A percentile compares a stretch with the other conserved stretches of the same genome.
Evolutionary conservation across 208 protist species (phyloP).

Genomic region (Naegleria lovaniensis): DNA sequence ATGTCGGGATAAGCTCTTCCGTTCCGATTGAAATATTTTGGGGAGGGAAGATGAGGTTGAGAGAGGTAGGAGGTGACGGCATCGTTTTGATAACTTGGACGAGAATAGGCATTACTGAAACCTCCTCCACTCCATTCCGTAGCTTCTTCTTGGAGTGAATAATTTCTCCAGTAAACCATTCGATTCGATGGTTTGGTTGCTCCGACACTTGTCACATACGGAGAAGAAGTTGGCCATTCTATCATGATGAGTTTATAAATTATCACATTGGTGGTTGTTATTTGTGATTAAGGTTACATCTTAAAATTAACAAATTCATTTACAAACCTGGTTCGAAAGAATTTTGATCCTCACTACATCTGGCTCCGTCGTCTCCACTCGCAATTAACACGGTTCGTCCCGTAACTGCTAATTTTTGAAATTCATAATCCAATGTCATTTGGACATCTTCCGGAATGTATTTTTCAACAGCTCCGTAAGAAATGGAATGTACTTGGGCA

Average conservation of each 20-base stretch:
- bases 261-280: too few species aligned
- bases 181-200: conserved; percentile 20
- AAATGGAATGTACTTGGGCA: neutral
- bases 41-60: neutral
- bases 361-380: conserved; percentile 5
- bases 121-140: conserved; percentile 16
- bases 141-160: neutral
- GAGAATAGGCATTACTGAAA: conserved; percentile 20
- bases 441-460: neutral
- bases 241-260: too few species aligned
- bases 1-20: conserved; percentile 21
- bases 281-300: too few species aligned
- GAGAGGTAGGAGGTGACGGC: neutral
- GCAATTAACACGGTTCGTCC: neutral
- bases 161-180: too few species aligned
- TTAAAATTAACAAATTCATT: too few species aligned
- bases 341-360: neutral
- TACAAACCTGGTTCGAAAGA: neutral
- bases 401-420: neutral
- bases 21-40: neutral
- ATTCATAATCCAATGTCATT: neutral
- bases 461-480: neutral
- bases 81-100: neutral
- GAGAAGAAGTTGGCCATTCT: conserved; percentile 28
- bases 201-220: conserved; percentile 32